Evolutionary conservation across 805 yeast genomes (phyloP).

Genomic region (Metschnikowia borealis): DNA sequence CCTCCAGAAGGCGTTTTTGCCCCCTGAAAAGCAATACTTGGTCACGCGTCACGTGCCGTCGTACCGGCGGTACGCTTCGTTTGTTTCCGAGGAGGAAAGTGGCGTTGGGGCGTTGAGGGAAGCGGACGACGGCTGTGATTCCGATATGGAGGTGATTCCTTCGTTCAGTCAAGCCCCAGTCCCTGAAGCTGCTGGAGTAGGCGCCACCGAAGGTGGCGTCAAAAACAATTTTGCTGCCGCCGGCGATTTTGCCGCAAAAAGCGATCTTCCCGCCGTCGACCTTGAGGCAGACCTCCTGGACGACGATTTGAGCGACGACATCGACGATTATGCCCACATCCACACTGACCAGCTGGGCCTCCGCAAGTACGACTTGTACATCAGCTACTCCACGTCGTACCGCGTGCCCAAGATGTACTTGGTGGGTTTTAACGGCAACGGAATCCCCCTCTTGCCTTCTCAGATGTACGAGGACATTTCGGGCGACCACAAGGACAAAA

Average conservation of each 20-base stretch:
- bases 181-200: background rate
- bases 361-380: slow-evolving; percentile 82
- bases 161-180: background rate
- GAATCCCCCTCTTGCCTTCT: slow-evolving; percentile 79
- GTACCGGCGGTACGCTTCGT: slow-evolving; percentile 44
- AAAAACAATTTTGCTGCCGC: background rate
- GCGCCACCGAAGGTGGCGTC: background rate
- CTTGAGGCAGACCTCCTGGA: slow-evolving; percentile 29
- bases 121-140: background rate
- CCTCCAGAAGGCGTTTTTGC: slow-evolving; percentile 63
- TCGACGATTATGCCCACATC: slow-evolving; percentile 32
- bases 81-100: slow-evolving; percentile 4
- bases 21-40: slow-evolving; percentile 79
- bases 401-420: slow-evolving; percentile 93
- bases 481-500: slow-evolving; percentile 87
- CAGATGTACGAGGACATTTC: slow-evolving; percentile 95
- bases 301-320: slow-evolving; percentile 25
- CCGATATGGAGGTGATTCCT: slow-evolving; percentile 7
- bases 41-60: slow-evolving; percentile 91
- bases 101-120: background rate
- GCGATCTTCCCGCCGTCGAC: slow-evolving; percentile 22
- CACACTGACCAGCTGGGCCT: slow-evolving; percentile 32
- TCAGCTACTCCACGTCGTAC: slow-evolving; percentile 90
- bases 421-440: slow-evolving; percentile 80
- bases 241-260: slow-evolving; percentile 17